Percentiles rank a stretch among this genome's conserved stretches.
Evolutionary conservation across 2,329 filamentous ascomycete species (phyloP).

Genomic region (Xylaria sp.): DNA sequence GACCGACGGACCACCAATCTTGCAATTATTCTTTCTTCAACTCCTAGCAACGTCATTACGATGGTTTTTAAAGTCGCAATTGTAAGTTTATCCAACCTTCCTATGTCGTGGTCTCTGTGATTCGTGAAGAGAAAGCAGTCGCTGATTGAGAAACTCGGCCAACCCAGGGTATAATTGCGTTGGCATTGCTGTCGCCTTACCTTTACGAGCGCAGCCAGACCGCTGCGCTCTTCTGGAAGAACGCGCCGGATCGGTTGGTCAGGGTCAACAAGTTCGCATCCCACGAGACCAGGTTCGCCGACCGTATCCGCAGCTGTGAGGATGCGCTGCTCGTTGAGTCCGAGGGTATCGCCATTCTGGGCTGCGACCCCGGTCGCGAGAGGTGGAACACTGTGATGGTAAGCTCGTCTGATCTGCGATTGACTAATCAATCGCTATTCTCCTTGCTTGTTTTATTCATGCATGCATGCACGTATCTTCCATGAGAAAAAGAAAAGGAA

Average conservation of each 20-base stretch:
- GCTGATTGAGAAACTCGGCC: slow-evolving; percentile 6
- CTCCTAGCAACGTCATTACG: background rate
- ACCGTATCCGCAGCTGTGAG: slow-evolving; percentile 55
- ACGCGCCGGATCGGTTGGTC: slow-evolving; percentile 48
- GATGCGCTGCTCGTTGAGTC: slow-evolving; percentile 54
- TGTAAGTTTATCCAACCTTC: slow-evolving; percentile 6
- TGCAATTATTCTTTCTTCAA: too few relatives aligned
- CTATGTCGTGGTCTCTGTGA: background rate
- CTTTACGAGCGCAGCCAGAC: slow-evolving; percentile 30
- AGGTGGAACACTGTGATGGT: slow-evolving; percentile 57
- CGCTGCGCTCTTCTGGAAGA: slow-evolving; percentile 40
- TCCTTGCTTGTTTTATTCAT: background rate
- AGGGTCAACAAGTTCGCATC: slow-evolving; percentile 46
- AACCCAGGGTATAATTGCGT: slow-evolving; percentile 9
- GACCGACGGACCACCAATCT: background rate
- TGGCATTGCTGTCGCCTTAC: slow-evolving; percentile 33
- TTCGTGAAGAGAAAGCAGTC: background rate
- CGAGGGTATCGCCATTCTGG: slow-evolving; percentile 52
- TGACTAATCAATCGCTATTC: background rate
- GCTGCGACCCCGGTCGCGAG: slow-evolving; percentile 55
- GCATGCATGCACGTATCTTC: background rate
- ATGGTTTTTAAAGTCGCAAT: slow-evolving; percentile 26
- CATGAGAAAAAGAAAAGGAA: background rate
- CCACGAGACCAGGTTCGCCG: slow-evolving; percentile 51
- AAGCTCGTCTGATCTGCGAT: background rate